phyloP scores from a whole-genome alignment of 2,329 filamentous ascomycete species.

The Colletotrichum coccodes region DNA sequence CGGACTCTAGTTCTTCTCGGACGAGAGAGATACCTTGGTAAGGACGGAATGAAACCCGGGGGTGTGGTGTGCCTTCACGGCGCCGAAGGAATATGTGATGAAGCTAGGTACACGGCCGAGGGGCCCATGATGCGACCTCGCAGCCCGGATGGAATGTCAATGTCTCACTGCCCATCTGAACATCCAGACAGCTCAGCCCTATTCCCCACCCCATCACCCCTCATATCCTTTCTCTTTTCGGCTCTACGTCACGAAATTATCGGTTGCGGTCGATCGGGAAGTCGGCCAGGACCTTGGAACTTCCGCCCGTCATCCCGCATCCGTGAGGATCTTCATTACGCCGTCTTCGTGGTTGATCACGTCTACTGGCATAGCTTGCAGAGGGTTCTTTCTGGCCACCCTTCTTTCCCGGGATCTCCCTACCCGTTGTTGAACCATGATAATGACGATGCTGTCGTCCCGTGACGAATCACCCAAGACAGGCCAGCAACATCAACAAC shows the following conservation, averaged over 20 bases:
- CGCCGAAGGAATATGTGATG: not conserved
- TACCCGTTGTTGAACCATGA: not conserved
- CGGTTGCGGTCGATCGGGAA: constrained; percentile 2
- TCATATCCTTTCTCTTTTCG: not conserved
- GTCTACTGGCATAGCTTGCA: not conserved
- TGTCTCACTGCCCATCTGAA: not conserved
- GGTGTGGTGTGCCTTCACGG: not conserved
- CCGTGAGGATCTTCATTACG: constrained; percentile 6
- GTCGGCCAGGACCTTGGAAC: not conserved
- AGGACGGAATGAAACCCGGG: not conserved
- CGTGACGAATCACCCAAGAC: not conserved
- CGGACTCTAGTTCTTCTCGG: not conserved
- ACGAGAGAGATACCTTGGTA: not conserved
- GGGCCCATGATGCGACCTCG: no score
- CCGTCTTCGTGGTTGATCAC: not conserved
- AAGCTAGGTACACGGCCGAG: not conserved
- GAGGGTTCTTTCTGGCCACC: not conserved
- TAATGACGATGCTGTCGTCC: not conserved
- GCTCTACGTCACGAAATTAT: not conserved
- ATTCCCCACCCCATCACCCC: not conserved
- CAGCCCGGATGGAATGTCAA: not conserved
- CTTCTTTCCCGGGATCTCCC: not conserved
- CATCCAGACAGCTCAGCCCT: not conserved
- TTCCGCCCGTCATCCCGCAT: not conserved
- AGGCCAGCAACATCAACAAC: not conserved